A percentile compares a stretch with the other conserved stretches of the same genome.
These are phyloP conservation scores for Pseudogymnoascus sp. DNA, from an alignment of 2,329 filamentous ascomycete species.

Conservation along the genomic window DNA sequence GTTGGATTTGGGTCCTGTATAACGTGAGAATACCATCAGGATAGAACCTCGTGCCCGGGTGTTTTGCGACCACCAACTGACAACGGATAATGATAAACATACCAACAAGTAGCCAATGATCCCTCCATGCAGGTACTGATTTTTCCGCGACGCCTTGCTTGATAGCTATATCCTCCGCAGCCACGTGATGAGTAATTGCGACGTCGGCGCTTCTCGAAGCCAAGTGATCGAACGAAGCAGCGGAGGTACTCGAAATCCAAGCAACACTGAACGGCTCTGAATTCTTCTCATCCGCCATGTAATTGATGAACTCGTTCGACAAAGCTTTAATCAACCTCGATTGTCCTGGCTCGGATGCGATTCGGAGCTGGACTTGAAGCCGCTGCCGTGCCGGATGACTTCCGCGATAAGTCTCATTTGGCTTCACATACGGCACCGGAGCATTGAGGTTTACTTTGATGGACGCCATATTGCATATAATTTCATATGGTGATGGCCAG, in stretches of 20 bases:
- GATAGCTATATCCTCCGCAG: slow-evolving; percentile 38
- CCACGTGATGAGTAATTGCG: slow-evolving; percentile 38
- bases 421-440: background rate
- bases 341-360: slow-evolving; percentile 31
- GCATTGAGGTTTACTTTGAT: slow-evolving; percentile 7
- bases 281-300: slow-evolving; percentile 24
- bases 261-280: slow-evolving; percentile 34
- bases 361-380: slow-evolving; percentile 21
- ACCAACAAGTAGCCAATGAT: slow-evolving; percentile 40
- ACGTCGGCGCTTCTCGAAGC: slow-evolving; percentile 34
- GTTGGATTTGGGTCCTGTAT: slow-evolving; percentile 26
- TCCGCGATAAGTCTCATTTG: background rate
- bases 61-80: background rate
- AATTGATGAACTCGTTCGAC: slow-evolving; percentile 32
- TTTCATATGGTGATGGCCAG: slow-evolving; percentile 2
- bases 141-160: slow-evolving; percentile 31
- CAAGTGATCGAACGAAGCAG: slow-evolving; percentile 38
- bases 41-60: background rate
- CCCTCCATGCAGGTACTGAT: slow-evolving; percentile 38
- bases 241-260: slow-evolving; percentile 41
- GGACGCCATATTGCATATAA: slow-evolving; percentile 2
- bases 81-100: slow-evolving; percentile 17
- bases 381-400: background rate
- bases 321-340: slow-evolving; percentile 30
- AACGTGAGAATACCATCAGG: background rate